Base-by-base conservation (phyloP, 371 early-diverging fungal genomes). In the Mortierella sp. region DNA sequence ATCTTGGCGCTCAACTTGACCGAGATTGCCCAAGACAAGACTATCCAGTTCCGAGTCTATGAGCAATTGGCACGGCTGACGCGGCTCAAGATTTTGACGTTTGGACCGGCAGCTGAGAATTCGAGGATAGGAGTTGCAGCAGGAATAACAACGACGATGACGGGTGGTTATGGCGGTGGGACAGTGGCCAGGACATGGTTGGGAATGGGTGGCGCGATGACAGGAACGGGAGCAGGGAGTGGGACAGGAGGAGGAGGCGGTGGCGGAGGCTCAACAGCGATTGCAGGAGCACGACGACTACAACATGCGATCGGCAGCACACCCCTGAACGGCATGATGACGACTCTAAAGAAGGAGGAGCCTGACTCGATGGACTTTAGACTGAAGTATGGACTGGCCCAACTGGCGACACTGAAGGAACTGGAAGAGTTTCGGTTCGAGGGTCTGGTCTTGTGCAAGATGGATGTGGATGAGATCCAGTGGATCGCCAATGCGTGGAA, bases 401-500 rank as follows among this genome's bases (percentile, higher is more conserved):
- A 61, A 37, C 61, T 61, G 9, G 61, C 61, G 22, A 61, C 61
- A 37, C 61, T 61, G 9, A 61, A 61, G 34, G 37, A 61, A 4
- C 61, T 61, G 61, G 61, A 61, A 61, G 61, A 61, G 39, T 61
- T 61, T 34, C 61, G 61, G 22, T 61, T 61, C 19, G 61, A 61
- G 34, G 61, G 61, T 5, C 39, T 61, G 7, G 61, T 61, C 39
- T 22, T 61, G 37, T 61, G 61, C 22, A 61, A 61, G 39, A 61
- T 61, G 61, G 61, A 61, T 61, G 61, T 61, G 61, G 61, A 61
- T 39, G 61, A 61, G 37, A 61, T 61, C 39, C 61, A 61, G 22
- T 61, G 61, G 61, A 61, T 61, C 10, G 61, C 61, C 39, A 61
- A 61, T 61, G 61, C 61, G 22, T 61, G 61, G 61, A 61, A 61